phyloP scores from a whole-genome alignment of 768 basidiomycete species.

The Lactarius sp. region DNA sequence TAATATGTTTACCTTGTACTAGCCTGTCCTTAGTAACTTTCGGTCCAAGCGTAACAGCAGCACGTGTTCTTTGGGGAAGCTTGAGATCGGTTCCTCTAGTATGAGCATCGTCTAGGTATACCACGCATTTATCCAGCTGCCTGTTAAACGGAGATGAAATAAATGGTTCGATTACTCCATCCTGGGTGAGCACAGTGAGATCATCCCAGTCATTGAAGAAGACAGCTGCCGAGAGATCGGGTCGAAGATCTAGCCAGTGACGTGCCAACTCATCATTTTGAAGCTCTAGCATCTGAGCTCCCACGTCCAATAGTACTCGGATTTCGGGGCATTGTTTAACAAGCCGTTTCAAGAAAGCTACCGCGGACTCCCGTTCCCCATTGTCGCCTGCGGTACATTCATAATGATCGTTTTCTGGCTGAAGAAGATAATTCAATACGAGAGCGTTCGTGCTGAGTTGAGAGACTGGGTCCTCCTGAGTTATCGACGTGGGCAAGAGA shows the following conservation, averaged over 20 bases:
- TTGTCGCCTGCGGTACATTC: too few species aligned
- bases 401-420: too few species aligned
- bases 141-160: slow-evolving; percentile 30
- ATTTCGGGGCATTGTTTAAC: too few species aligned
- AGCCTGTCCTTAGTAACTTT: slow-evolving; percentile 50
- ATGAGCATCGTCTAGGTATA: slow-evolving; percentile 54
- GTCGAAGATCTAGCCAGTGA: slow-evolving; percentile 37
- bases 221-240: slow-evolving; percentile 38
- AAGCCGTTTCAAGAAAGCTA: too few species aligned
- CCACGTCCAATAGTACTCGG: too few species aligned
- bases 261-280: too few species aligned
- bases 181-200: slow-evolving; percentile 26
- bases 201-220: slow-evolving; percentile 35
- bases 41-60: slow-evolving; percentile 25
- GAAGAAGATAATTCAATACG: too few species aligned
- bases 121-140: slow-evolving; percentile 34
- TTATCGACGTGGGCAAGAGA: too few species aligned
- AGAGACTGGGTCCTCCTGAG: too few species aligned
- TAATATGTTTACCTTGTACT: slow-evolving; percentile 39
- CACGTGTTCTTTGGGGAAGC: slow-evolving; percentile 39
- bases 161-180: slow-evolving; percentile 36
- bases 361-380: too few species aligned
- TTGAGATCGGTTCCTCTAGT: slow-evolving; percentile 51
- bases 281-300: too few species aligned
- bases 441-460: too few species aligned